Conservation (phyloP, 805 yeast species). For the Candida awuae region DNA sequence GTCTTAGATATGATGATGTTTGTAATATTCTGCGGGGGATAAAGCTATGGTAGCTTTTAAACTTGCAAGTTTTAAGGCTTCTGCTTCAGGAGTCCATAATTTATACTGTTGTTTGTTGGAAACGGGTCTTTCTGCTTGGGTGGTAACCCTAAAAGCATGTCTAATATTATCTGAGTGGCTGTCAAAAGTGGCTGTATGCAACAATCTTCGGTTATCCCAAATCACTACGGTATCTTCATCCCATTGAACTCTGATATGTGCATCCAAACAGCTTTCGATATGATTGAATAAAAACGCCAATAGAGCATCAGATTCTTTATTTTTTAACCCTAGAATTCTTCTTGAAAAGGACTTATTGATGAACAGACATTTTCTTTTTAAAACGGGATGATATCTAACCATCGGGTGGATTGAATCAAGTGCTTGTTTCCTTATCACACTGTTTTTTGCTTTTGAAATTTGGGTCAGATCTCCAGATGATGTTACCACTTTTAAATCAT, state of each 20-base stretch:
- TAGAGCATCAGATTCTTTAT: constrained; percentile 59
- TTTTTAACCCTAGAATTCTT: constrained; percentile 61
- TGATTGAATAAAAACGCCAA: constrained; percentile 49
- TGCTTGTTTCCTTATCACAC: constrained; percentile 56
- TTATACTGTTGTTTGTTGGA: constrained; percentile 25
- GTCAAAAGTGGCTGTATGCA: constrained; percentile 62
- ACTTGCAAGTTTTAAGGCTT: too few species aligned
- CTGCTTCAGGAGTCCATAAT: constrained; percentile 26
- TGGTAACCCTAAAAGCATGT: constrained; percentile 70
- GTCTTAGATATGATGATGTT: too few species aligned
- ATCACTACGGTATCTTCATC: constrained; percentile 60
- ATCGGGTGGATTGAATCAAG: constrained; percentile 61
- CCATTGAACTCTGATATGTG: constrained; percentile 65
- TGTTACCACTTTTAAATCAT: constrained; percentile 60
- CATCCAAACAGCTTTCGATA: constrained; percentile 44
- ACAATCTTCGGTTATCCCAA: constrained; percentile 71
- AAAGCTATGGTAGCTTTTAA: too few species aligned
- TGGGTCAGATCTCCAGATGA: constrained; percentile 65
- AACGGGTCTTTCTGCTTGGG: constrained; percentile 62
- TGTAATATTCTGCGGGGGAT: too few species aligned
- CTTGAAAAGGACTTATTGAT: constrained; percentile 56
- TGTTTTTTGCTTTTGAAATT: constrained; percentile 46
- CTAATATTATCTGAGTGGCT: constrained; percentile 60
- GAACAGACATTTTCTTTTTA: constrained; percentile 50
- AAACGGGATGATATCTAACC: constrained; percentile 65